These are phyloP conservation scores for Tolypocladium pustulatum DNA, from an alignment of 2,329 filamentous ascomycete species.

Conservation along the genomic window DNA sequence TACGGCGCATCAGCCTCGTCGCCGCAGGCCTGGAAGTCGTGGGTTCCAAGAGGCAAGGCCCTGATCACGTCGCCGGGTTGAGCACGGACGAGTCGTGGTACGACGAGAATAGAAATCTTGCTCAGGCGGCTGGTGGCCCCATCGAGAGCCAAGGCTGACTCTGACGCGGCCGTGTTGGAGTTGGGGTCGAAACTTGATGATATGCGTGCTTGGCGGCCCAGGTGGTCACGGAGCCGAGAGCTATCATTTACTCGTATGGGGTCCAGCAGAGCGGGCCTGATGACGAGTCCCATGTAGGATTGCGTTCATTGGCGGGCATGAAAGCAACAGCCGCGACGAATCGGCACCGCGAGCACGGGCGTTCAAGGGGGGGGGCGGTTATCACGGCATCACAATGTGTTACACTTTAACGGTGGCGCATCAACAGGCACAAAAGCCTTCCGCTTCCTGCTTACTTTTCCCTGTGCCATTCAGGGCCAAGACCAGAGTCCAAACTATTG, in stretches of 20 bases:
- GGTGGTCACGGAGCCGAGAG: not conserved
- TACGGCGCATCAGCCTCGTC: slow-evolving; percentile 67
- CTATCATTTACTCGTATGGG: not conserved
- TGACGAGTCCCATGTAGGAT: not conserved
- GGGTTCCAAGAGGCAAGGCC: slow-evolving; percentile 10
- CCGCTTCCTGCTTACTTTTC: not conserved
- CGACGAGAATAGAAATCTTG: slow-evolving; percentile 13
- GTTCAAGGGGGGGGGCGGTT: slow-evolving; percentile 13
- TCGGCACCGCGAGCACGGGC: not conserved
- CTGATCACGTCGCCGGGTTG: slow-evolving; percentile 2
- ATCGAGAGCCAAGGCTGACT: slow-evolving; percentile 4
- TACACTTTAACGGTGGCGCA: slow-evolving; percentile 5
- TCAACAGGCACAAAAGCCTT: not conserved
- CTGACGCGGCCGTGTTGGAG: not conserved
- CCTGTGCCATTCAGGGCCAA: not conserved
- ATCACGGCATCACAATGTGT: slow-evolving; percentile 9
- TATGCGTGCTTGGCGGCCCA: not conserved
- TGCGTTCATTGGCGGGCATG: not conserved
- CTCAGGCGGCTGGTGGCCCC: not conserved
- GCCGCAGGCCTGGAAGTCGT: slow-evolving; percentile 64
- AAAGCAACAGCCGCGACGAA: not conserved
- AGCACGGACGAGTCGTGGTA: slow-evolving; percentile 23
- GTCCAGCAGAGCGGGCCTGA: not conserved
- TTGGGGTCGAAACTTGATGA: not conserved
- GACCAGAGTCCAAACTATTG: not conserved